Conservation (phyloP, 1,139 yeast species). For the Protomyces gravidus region DNA sequence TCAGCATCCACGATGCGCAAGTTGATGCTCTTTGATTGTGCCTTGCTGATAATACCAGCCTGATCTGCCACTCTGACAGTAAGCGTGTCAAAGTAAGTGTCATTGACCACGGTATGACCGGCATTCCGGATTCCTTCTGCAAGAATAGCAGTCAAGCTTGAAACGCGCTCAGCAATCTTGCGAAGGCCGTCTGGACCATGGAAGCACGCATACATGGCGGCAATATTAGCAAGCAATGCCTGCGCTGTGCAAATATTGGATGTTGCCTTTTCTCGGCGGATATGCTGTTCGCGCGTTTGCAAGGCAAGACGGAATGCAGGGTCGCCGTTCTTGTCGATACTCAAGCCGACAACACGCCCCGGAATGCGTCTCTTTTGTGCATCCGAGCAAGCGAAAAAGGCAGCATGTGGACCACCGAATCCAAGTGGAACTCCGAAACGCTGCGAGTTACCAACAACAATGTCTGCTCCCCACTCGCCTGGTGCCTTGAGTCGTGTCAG, state of each 20-base stretch:
- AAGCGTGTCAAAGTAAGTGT: conserved; percentile 81
- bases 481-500: conserved; percentile 83
- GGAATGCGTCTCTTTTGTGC: conserved; percentile 87
- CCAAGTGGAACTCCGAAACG: conserved; percentile 98
- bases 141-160: conserved; percentile 67
- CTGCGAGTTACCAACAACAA: conserved; percentile 88
- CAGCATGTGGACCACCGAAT: conserved; percentile 98
- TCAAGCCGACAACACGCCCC: conserved; percentile 89
- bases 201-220: conserved; percentile 93
- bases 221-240: conserved; percentile 89
- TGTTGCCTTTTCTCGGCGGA: conserved; percentile 94
- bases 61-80: conserved; percentile 58
- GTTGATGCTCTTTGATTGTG: conserved; percentile 65
- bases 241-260: conserved; percentile 97
- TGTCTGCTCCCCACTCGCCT: conserved; percentile 80
- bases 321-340: conserved; percentile 86
- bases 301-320: conserved; percentile 85
- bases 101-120: conserved; percentile 53
- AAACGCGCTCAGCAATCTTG: conserved; percentile 71
- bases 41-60: conserved; percentile 53
- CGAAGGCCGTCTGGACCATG: conserved; percentile 91
- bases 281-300: conserved; percentile 97
- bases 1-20: conserved; percentile 61
- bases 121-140: conserved; percentile 49
- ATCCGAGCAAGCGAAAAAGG: conserved; percentile 81